Evolutionary conservation across 139 green algal genomes (phyloP).

Genomic region (Limnomonas spitsbergensis): DNA sequence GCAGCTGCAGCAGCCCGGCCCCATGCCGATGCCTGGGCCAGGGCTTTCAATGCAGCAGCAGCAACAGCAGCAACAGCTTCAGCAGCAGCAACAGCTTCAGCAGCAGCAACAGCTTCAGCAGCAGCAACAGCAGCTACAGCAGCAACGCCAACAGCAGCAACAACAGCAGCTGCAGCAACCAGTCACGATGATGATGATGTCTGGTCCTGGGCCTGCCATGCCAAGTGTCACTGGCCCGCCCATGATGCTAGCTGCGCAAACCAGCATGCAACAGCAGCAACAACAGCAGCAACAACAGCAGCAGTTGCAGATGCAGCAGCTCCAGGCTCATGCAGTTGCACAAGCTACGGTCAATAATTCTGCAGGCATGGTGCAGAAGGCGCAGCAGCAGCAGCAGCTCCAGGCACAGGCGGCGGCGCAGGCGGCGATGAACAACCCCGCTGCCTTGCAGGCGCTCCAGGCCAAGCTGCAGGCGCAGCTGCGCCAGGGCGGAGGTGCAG

Average conservation of each 20-base stretch:
- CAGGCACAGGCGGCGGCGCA: background rate
- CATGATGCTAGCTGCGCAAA: too few relatives aligned
- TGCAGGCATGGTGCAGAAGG: background rate
- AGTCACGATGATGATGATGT: background rate
- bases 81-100: too few relatives aligned
- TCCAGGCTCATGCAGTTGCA: background rate
- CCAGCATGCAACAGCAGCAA: too few relatives aligned
- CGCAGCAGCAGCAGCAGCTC: background rate
- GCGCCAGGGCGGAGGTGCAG: background rate
- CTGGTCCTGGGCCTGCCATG: background rate
- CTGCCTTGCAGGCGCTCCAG: background rate
- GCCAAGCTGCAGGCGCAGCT: background rate
- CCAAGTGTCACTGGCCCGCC: too few relatives aligned
- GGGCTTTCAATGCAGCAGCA: background rate
- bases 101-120: background rate
- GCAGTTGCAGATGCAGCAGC: background rate
- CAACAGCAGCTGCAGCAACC: too few relatives aligned
- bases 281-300: too few relatives aligned
- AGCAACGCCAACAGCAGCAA: too few relatives aligned
- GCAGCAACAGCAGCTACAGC: background rate
- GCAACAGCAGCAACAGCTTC: too few relatives aligned
- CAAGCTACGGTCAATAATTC: background rate
- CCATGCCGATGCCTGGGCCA: too few relatives aligned
- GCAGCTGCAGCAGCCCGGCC: constrained; percentile 3
- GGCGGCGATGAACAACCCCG: background rate